Evolutionary conservation across 768 basidiomycete species (phyloP), one percentile per base, ranked within the genome.

Genomic region (Xerocomus potaroensis): DNA sequence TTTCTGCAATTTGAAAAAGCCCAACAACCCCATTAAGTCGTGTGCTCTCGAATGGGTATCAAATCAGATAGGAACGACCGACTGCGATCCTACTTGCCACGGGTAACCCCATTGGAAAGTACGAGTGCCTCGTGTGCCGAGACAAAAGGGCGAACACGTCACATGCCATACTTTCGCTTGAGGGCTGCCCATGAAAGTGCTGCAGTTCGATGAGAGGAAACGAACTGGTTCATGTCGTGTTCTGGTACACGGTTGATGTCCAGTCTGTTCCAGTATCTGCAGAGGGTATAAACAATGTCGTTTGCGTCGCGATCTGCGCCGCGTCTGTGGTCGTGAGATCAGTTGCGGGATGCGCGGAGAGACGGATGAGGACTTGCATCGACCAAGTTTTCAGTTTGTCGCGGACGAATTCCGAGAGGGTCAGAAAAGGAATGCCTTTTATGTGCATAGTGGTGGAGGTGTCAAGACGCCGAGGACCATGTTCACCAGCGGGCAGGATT

Each of bases 181-280:
- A 91, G 69, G 36, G 87, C 82, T 39, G 71, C 69, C 89, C 89
- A 91, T 6, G 84, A 82, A 16, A 84, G 75, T 9, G 75, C 80
- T 34, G 78, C 85, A n/a, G 74, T 69, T 35, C 75, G 64, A 57
- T 85, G 74, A 30, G 72, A 72, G 12, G 72, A 60, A 24, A 86
- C 82, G 59, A 91, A 91, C 24, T 77, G 73, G 48, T 80, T 80
- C 89, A 91, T 91, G 60, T 91, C 89, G 49, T 82, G 79, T 65
- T 91, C 89, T 22, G 83, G 82, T 49, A 91, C 83, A 55, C 89
- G 85, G 62, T 91, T 91, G 55, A 91, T 81, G 65, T 91, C 89
- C 50, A 91, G 78, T 45, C 77, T 74, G 61, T 84, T 86, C 88
- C 89, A 91, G 60, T 84, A 87, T 45, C 79, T 80, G 48, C 78